phyloP scores from a whole-genome alignment of 768 basidiomycete species.

The Pleurotus tuoliensis region DNA sequence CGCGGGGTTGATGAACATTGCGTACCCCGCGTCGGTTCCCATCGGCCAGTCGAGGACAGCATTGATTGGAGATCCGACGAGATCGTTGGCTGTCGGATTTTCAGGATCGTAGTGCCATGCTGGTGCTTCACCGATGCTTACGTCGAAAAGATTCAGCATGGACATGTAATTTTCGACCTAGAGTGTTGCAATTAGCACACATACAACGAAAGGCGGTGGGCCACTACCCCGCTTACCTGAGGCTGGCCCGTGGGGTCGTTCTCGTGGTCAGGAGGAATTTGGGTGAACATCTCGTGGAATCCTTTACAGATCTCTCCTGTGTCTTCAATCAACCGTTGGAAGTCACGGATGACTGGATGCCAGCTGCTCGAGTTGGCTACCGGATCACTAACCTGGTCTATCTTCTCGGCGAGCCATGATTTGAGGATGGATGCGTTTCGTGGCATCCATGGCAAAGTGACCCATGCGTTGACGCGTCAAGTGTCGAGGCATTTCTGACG shows the following conservation, averaged over 20 bases:
- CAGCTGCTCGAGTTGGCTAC: background rate
- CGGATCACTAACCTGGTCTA: background rate
- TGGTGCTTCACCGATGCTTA: conserved; percentile 39
- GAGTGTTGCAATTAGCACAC: background rate
- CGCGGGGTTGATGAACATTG: conserved; percentile 32
- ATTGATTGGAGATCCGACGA: conserved; percentile 46
- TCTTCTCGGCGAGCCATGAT: conserved; percentile 5
- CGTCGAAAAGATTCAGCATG: conserved; percentile 37
- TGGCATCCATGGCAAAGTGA: conserved; percentile 5
- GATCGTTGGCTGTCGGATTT: conserved; percentile 23
- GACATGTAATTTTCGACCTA: conserved; percentile 37
- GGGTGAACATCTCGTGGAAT: conserved; percentile 30
- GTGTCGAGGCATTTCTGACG: background rate
- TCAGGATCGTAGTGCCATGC: conserved; percentile 18
- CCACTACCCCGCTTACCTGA: conserved; percentile 7
- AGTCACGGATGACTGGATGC: conserved; percentile 20
- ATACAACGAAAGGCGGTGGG: background rate
- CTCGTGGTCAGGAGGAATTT: conserved; percentile 10
- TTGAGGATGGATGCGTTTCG: background rate
- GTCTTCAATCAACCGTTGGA: conserved; percentile 24
- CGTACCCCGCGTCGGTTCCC: conserved; percentile 27
- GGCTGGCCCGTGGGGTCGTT: conserved; percentile 13
- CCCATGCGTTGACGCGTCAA: background rate
- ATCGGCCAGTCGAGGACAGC: conserved; percentile 38
- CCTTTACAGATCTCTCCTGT: conserved; percentile 24